phyloP scores from a whole-genome alignment of 2,329 filamentous ascomycete species.

The Pseudogymnoascus sp. region DNA sequence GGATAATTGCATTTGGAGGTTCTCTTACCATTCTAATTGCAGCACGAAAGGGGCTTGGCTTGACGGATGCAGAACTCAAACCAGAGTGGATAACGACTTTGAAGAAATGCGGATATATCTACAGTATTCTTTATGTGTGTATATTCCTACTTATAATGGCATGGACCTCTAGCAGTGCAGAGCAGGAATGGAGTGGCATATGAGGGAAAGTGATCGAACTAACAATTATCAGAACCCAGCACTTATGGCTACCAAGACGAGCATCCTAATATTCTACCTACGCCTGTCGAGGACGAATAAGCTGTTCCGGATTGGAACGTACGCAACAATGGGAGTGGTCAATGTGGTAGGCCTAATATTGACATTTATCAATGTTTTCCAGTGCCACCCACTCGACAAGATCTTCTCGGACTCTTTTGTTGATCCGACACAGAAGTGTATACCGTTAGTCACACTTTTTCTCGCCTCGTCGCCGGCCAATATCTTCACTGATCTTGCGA shows the following conservation, averaged over 20 bases:
- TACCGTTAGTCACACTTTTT: constrained; percentile 51
- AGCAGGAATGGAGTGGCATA: neutral
- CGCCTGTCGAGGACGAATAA: constrained; percentile 67
- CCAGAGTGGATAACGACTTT: constrained; percentile 40
- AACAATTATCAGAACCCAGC: constrained; percentile 59
- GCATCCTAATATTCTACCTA: constrained; percentile 80
- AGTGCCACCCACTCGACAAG: constrained; percentile 65
- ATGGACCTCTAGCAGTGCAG: neutral
- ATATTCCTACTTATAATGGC: neutral
- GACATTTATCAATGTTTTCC: constrained; percentile 78
- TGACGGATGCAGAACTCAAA: constrained; percentile 53
- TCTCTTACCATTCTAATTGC: constrained; percentile 58
- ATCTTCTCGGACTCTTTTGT: constrained; percentile 45
- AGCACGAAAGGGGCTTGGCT: constrained; percentile 55
- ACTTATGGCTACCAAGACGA: constrained; percentile 82
- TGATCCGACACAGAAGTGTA: constrained; percentile 10
- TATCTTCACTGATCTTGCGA: constrained; percentile 79
- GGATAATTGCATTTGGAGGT: constrained; percentile 61
- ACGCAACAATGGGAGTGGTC: constrained; percentile 66
- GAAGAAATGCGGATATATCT: constrained; percentile 52
- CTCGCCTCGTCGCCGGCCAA: constrained; percentile 76
- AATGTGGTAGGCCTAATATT: constrained; percentile 69
- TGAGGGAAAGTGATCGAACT: constrained; percentile 1
- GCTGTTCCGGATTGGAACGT: constrained; percentile 70
- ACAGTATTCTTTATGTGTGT: constrained; percentile 52